phyloP scores from a whole-genome alignment of 2,329 filamentous ascomycete species.

The Aspergillus puulaauensis region DNA sequence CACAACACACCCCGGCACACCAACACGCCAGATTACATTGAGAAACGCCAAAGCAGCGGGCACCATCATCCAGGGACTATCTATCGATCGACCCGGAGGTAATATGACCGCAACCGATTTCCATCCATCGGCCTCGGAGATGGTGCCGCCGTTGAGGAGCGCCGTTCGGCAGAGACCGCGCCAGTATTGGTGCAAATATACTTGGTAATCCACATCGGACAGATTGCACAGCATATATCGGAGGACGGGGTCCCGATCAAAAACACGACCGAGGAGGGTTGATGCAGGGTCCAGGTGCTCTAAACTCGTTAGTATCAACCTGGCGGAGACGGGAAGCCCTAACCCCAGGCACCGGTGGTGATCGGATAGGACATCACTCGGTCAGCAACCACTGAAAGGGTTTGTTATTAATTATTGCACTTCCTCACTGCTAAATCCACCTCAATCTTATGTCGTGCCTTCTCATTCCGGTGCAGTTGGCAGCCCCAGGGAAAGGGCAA shows the following conservation, averaged over 20 bases:
- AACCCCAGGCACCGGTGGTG: background rate
- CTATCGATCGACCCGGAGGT: constrained; percentile 1
- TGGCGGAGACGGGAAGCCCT: background rate
- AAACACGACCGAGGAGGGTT: constrained; percentile 1
- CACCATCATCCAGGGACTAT: constrained; percentile 4
- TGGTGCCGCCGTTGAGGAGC: constrained; percentile 1
- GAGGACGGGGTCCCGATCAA: constrained; percentile 2
- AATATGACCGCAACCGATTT: background rate
- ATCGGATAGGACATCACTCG: background rate
- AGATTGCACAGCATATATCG: constrained; percentile 4
- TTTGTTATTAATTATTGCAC: too few relatives aligned
- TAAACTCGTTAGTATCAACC: background rate
- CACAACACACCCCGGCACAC: background rate
- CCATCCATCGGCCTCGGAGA: constrained; percentile 1
- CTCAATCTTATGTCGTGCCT: too few relatives aligned
- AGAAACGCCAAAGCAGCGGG: background rate
- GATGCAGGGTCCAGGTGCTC: background rate
- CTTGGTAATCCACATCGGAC: background rate
- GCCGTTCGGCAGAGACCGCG: constrained; percentile 3
- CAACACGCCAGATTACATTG: background rate
- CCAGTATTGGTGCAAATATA: background rate
- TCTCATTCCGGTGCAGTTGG: too few relatives aligned
- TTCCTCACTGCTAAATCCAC: too few relatives aligned
- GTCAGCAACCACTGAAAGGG: too few relatives aligned
- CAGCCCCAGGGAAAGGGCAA: too few relatives aligned